A percentile compares a stretch with the other conserved stretches of the same genome.
Conservation (phyloP, 2,329 filamentous ascomycete genomes). For the Blumeria graminis region DNA sequence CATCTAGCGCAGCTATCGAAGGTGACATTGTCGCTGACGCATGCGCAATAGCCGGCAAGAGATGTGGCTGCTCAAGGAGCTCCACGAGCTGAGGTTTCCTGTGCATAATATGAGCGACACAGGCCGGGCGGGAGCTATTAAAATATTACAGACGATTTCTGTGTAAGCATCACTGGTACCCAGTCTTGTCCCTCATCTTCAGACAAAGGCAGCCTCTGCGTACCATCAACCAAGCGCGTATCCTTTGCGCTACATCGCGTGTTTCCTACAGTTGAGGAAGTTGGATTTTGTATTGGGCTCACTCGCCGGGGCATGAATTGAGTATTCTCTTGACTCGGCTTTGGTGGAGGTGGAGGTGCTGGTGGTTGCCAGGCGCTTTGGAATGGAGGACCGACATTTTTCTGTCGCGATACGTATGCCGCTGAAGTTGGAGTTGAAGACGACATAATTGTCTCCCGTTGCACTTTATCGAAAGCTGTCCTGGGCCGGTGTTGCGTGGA, state of each 20-base stretch:
- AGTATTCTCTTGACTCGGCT: not conserved
- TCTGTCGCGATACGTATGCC: too few species aligned
- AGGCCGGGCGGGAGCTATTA: too few species aligned
- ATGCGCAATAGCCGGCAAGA: conserved; percentile 54
- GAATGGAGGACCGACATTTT: too few species aligned
- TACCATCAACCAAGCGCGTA: too few species aligned
- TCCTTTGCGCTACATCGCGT: not conserved
- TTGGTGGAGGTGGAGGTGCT: not conserved
- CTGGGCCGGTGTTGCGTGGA: too few species aligned
- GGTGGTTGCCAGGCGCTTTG: not conserved
- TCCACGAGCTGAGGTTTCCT: conserved; percentile 60
- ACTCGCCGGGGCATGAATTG: not conserved
- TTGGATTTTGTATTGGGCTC: conserved; percentile 2
- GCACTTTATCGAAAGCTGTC: too few species aligned
- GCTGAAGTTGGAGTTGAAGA: too few species aligned
- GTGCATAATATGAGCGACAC: conserved; percentile 5
- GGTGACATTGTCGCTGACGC: conserved; percentile 44
- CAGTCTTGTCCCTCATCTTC: conserved; percentile 45
- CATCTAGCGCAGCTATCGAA: conserved; percentile 40
- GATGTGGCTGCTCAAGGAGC: conserved; percentile 35
- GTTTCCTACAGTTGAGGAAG: conserved; percentile 5
- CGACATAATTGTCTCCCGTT: too few species aligned
- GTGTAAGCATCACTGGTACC: conserved; percentile 52
- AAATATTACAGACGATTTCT: conserved; percentile 45
- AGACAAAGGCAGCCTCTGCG: conserved; percentile 15